These are phyloP conservation scores for Xanthoconium purpureum DNA, from an alignment of 768 basidiomycete species.

Conservation along the genomic window DNA sequence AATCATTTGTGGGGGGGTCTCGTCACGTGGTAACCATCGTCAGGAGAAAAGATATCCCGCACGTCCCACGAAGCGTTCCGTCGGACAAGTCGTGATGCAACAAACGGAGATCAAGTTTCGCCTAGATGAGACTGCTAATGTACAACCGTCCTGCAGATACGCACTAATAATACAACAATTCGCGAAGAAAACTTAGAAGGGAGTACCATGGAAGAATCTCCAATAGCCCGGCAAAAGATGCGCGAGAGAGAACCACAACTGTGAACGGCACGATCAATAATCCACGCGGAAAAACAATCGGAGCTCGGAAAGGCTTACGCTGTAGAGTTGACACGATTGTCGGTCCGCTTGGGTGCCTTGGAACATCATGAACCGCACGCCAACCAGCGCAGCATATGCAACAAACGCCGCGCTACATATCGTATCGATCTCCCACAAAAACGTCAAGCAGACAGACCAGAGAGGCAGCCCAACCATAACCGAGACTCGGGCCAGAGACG, in stretches of 20 bases:
- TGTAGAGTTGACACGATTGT: slow-evolving; percentile 31
- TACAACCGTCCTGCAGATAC: slow-evolving; percentile 6
- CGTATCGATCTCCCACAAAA: slow-evolving; percentile 27
- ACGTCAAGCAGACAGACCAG: slow-evolving; percentile 29
- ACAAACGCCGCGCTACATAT: slow-evolving; percentile 27
- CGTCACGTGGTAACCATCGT: background rate
- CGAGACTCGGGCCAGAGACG: slow-evolving; percentile 27
- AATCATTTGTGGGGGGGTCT: background rate
- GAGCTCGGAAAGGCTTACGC: slow-evolving; percentile 18
- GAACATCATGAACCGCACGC: slow-evolving; percentile 26
- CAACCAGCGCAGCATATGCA: slow-evolving; percentile 23
- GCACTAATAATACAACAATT: slow-evolving; percentile 7
- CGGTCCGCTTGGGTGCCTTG: slow-evolving; percentile 22
- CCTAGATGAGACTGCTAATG: background rate
- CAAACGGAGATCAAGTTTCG: background rate
- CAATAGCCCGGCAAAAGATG: slow-evolving; percentile 32
- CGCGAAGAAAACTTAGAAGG: slow-evolving; percentile 1
- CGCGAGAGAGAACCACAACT: slow-evolving; percentile 33
- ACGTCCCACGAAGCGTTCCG: too few relatives aligned
- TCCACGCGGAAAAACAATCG: background rate
- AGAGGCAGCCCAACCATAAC: slow-evolving; percentile 28
- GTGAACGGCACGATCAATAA: background rate
- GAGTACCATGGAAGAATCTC: slow-evolving; percentile 22
- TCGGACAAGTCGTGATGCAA: slow-evolving; percentile 9
- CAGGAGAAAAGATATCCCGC: background rate